Percentiles rank a stretch among this genome's conserved stretches.
phyloP scores from a whole-genome alignment of 2,329 filamentous ascomycete species.

The Diaporthe batatas region DNA sequence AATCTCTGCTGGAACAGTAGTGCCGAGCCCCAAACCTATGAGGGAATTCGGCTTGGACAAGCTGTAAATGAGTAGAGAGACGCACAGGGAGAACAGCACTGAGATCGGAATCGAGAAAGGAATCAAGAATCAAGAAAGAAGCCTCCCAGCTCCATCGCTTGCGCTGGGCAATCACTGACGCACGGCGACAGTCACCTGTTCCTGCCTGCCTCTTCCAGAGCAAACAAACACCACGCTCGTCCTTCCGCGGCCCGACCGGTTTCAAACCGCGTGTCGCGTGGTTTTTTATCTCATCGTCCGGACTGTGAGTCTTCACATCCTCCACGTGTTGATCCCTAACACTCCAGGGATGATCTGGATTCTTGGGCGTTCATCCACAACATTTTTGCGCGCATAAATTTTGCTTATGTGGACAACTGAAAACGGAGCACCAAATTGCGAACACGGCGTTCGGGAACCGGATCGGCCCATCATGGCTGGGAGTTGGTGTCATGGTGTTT shows the following conservation, averaged over 20 bases:
- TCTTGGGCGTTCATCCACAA: background rate
- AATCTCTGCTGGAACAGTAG: conserved; percentile 34
- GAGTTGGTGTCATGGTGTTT: conserved; percentile 33
- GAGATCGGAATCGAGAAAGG: background rate
- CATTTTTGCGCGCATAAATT: background rate
- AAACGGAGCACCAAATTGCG: conserved; percentile 17
- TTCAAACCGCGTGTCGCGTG: background rate
- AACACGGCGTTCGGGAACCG: background rate
- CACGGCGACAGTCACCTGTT: conserved; percentile 28
- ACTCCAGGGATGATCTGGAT: conserved; percentile 28
- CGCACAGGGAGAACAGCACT: background rate
- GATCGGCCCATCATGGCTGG: background rate
- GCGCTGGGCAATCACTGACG: conserved; percentile 37
- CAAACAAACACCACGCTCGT: background rate
- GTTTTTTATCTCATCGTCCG: conserved; percentile 28
- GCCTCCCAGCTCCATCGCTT: conserved; percentile 18
- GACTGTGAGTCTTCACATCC: conserved; percentile 41
- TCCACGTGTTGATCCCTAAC: conserved; percentile 38
- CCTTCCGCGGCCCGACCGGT: conserved; percentile 17
- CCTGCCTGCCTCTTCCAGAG: background rate
- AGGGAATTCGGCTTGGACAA: too few relatives aligned
- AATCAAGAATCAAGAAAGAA: background rate
- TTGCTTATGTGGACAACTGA: background rate
- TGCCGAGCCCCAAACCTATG: background rate
- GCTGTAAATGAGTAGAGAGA: background rate